Evolutionary conservation across 768 basidiomycete species (phyloP).

Genomic region (Auricularia sp.): DNA sequence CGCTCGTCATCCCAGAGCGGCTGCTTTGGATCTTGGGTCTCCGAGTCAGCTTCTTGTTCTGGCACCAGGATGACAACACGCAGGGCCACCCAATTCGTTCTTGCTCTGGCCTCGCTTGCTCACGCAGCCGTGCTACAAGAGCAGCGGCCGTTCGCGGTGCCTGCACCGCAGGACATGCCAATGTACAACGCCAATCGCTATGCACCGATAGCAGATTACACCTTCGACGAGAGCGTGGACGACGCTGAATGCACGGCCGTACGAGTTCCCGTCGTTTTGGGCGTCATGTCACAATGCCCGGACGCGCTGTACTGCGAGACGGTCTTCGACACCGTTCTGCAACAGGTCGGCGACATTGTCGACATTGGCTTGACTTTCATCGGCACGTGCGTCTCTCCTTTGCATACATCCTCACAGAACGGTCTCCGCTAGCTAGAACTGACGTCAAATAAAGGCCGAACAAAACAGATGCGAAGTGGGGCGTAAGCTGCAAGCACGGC

Average conservation of each 20-base stretch:
- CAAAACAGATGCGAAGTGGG: constrained; percentile 55
- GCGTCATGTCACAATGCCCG: constrained; percentile 67
- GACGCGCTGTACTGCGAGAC: constrained; percentile 78
- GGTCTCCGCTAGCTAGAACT: no score
- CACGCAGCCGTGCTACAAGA: not conserved
- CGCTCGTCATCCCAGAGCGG: not conserved
- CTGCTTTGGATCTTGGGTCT: no score
- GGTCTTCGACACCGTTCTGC: constrained; percentile 62
- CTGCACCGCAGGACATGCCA: not conserved
- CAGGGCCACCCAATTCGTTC: not conserved
- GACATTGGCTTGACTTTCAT: constrained; percentile 64
- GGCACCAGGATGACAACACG: not conserved
- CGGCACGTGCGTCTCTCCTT: constrained; percentile 44
- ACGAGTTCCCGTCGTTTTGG: constrained; percentile 39
- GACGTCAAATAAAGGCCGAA: constrained; percentile 37
- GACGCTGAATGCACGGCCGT: not conserved
- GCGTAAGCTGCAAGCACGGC: constrained; percentile 78
- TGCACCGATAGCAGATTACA: not conserved
- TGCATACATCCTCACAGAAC: no score
- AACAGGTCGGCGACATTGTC: constrained; percentile 52
- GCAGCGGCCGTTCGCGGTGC: not conserved
- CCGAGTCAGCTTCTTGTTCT: no score
- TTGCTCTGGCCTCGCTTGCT: not conserved
- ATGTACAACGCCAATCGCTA: not conserved
- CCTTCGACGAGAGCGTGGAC: not conserved